Evolutionary conservation across 108 stramenopile genomes (phyloP), one percentile per base, ranked within the genome.

Genomic region (Cyclotella kingstonii): DNA sequence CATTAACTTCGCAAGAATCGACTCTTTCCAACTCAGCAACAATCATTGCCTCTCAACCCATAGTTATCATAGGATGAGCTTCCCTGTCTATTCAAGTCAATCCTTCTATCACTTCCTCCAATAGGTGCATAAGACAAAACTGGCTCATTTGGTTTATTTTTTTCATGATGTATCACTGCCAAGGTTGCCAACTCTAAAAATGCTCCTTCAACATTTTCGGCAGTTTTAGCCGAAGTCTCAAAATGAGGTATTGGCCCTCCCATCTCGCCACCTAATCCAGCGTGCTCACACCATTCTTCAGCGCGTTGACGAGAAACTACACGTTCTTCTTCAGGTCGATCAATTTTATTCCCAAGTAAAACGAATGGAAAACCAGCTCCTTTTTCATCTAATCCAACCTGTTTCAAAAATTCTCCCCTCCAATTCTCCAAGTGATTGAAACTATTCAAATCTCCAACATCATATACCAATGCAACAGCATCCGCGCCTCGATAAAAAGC

Each of bases 401-500:
- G 88, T 34, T 78, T 60, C 21, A 98, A 63, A 76, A 98, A 99
- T 60, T 97, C 95, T 5, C 84, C 81, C 41, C 91, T 68, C 98
- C 98, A 99, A 55, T 83, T 86, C 39, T 93, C 87, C 44, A 99
- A 74, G 62, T 95, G 81, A 46, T 99, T 97, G 42, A 99, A 91
- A 14, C 91, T 91, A 60, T 89, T 87, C 5, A 90, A 85, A 69
- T 96, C 92, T 1, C 97, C 98, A 23, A 98, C 93, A 69, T 99
- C 98, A 67, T 97, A 99, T 2, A 98, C 97, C 38, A 99, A 82
- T 14, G 98, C 80, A 60, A 96, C 96, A 2, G 95, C 97, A 83
- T 99, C 97, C 25, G 97, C 95, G 19, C 97, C 97, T 38, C 98
- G 79, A 74, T 99, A 99, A 77, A 99, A 99, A 23, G 94, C 96